These are phyloP conservation scores for Osmozyma mogii DNA, from an alignment of 805 yeast species.

Conservation along the genomic window DNA sequence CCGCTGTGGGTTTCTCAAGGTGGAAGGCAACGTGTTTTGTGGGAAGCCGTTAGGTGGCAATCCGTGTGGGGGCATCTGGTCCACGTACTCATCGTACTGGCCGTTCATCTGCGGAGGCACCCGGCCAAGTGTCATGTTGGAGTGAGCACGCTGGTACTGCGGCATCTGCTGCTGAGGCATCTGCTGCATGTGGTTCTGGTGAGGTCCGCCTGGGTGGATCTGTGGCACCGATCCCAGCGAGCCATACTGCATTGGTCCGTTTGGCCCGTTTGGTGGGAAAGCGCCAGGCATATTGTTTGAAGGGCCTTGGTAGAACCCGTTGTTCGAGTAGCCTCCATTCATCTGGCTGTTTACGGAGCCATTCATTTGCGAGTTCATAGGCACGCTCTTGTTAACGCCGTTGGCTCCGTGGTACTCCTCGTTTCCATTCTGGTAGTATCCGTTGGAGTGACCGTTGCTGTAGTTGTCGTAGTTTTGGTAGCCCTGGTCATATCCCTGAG, in stretches of 20 bases:
- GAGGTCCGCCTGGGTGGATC: slow-evolving; percentile 4
- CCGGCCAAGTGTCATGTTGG: no score
- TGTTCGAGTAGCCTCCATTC: no score
- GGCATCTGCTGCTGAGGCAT: slow-evolving; percentile 3
- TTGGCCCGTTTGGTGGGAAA: not conserved
- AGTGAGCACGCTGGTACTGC: slow-evolving; percentile 4
- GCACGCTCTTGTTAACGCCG: no score
- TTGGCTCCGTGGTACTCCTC: no score
- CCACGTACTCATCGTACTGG: slow-evolving; percentile 5
- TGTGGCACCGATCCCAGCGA: not conserved
- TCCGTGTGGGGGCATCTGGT: slow-evolving; percentile 26
- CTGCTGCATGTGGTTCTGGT: slow-evolving; percentile 3
- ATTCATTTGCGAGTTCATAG: no score
- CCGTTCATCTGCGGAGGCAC: no score
- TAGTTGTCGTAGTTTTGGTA: not conserved
- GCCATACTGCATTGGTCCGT: not conserved
- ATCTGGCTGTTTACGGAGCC: no score
- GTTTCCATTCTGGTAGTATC: not conserved
- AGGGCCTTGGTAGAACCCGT: no score
- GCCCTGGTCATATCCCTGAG: slow-evolving; percentile 1
- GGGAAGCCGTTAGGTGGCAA: slow-evolving; percentile 23
- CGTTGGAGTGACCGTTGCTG: not conserved
- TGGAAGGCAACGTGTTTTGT: slow-evolving; percentile 17
- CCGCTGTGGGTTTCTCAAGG: slow-evolving; percentile 16
- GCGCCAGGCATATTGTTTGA: no score